phyloP scores from a whole-genome alignment of 1,284 basidiomycete species.

The Rhodotorula sp. region DNA sequence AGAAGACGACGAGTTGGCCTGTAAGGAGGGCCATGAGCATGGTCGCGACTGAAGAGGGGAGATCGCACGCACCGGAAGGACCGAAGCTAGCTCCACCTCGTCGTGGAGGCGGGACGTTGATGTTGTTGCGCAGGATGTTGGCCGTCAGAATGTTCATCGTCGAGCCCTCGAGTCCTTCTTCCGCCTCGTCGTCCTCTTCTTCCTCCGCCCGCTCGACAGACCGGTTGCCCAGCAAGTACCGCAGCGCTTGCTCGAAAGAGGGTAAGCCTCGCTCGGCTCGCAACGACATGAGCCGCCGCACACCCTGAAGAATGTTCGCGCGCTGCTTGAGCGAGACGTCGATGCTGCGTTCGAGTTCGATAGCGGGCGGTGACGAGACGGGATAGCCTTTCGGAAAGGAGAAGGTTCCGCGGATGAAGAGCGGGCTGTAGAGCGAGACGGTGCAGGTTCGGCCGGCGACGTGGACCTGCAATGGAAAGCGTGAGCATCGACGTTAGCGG shows the following conservation, averaged over 20 bases:
- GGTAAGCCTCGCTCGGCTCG: conserved; percentile 59
- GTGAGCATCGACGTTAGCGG: too few relatives aligned
- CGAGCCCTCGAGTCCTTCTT: conserved; percentile 31
- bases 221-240: conserved; percentile 67
- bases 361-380: conserved; percentile 60
- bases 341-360: conserved; percentile 79
- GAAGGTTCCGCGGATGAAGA: conserved; percentile 86
- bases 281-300: conserved; percentile 63
- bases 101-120: conserved; percentile 73
- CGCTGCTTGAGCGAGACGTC: conserved; percentile 72
- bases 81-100: conserved; percentile 80
- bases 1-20: conserved; percentile 39
- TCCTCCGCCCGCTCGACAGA: conserved; percentile 45
- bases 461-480: conserved; percentile 60
- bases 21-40: conserved; percentile 4
- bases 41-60: background rate
- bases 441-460: conserved; percentile 72
- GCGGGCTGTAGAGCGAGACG: conserved; percentile 77
- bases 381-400: conserved; percentile 84
- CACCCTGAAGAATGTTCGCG: conserved; percentile 69
- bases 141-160: conserved; percentile 51
- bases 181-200: conserved; percentile 43
- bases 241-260: conserved; percentile 74
- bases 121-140: conserved; percentile 55
- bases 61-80: conserved; percentile 64